phyloP scores from a whole-genome alignment of 345 rosid species.

The Toxicodendron radicans region DNA sequence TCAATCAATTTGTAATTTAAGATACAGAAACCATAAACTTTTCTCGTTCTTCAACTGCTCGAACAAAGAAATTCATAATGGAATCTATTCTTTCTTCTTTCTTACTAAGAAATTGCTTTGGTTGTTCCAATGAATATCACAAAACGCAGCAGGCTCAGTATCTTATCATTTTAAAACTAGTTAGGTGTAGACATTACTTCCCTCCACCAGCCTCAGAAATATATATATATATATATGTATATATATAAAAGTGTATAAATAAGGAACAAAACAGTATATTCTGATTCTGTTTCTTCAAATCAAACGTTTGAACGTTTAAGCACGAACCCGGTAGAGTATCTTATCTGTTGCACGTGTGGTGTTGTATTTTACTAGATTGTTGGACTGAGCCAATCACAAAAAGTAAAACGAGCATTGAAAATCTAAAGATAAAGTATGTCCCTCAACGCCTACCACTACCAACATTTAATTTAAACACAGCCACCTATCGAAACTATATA shows the following conservation, averaged over 20 bases:
- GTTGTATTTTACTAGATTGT: neutral
- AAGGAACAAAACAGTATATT: neutral
- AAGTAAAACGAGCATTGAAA: conserved; percentile 5
- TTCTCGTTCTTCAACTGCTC: too few species aligned
- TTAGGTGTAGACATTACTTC: too few species aligned
- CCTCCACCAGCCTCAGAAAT: too few species aligned
- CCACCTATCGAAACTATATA: neutral
- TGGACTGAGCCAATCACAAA: neutral
- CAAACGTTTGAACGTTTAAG: neutral
- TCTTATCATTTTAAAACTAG: too few species aligned
- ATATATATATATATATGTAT: too few species aligned
- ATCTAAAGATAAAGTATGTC: neutral
- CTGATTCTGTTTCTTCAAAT: neutral
- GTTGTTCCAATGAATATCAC: too few species aligned
- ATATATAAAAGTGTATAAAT: too few species aligned
- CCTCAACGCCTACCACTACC: neutral
- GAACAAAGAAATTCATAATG: too few species aligned
- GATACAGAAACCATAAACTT: neutral
- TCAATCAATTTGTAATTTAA: neutral
- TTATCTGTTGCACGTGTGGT: conserved; percentile 17
- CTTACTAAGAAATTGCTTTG: too few species aligned
- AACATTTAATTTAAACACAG: neutral
- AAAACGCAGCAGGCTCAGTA: too few species aligned
- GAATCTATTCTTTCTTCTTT: too few species aligned
- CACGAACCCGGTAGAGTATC: neutral